Evolutionary conservation across 768 basidiomycete genomes (phyloP), one percentile per base, ranked within the genome.

Genomic region (Russula lepida): DNA sequence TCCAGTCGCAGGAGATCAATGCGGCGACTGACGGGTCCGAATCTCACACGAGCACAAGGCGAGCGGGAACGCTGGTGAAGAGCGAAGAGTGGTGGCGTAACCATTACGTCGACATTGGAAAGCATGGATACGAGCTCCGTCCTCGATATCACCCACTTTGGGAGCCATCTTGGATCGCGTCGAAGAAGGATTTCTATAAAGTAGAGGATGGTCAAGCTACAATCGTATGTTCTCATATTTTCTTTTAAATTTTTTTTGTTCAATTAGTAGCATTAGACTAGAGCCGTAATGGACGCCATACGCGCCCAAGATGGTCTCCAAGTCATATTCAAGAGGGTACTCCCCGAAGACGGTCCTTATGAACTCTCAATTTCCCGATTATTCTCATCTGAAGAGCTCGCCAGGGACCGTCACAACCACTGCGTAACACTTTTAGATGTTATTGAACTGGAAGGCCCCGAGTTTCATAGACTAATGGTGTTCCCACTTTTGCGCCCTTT

Each of bases 401-500:
- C 59, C 1, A 41, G 62, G 4, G 69, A 75, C 52, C 67, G 71
- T 3, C 56, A 62, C 5, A 73, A 72, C 49, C 71, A 73, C 53
- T 68, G 68, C 49, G 62, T 67, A 19, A 67, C 68, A 1, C 47
- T 71, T 12, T 46, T 60, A 52, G 72, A 72, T 3, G 60, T 68
- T 7, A 50, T 72, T 2, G 28, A 62, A 21, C 49, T 65, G 21
- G 68, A 46, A 23, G 15, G 58, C 59, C 6, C 23, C 30, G 13
- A 59, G 66, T 21, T 39, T 65, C 6, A 33, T 25, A 17, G 41
- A 17, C 4, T 71, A 3, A 56, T 78, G 17, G 74, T 75, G 8
- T 70, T 75, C 68, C 75, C 76, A 1, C 62, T 72, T n/a, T 56
- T 76, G 13, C 66, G 70, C 4, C 35, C 17, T 2, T 71, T 58